phyloP scores from a whole-genome alignment of 768 basidiomycete genomes.

The Terana coerulea region DNA sequence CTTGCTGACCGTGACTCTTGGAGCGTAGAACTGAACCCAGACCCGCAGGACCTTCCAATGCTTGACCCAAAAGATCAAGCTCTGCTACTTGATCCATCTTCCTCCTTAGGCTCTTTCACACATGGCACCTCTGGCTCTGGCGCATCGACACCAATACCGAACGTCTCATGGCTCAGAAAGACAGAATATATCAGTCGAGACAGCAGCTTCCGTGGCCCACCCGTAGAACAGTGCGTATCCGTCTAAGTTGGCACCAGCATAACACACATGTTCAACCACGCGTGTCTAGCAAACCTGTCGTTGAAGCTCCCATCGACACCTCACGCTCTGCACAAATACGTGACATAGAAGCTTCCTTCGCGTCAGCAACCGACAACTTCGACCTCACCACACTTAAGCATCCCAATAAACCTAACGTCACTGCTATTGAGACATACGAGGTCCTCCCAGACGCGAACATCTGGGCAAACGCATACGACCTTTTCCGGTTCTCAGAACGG shows the following conservation, averaged over 20 bases:
- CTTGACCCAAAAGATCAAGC: slow-evolving; percentile 76
- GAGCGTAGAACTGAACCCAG: slow-evolving; percentile 58
- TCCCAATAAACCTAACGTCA: slow-evolving; percentile 73
- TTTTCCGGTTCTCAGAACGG: slow-evolving; percentile 82
- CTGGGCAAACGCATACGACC: slow-evolving; percentile 87
- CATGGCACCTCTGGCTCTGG: slow-evolving; percentile 33
- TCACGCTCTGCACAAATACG: slow-evolving; percentile 71
- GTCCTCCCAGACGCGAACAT: slow-evolving; percentile 81
- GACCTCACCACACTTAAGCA: slow-evolving; percentile 61
- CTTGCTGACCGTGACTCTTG: neutral
- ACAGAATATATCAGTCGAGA: slow-evolving; percentile 83
- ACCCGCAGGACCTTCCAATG: slow-evolving; percentile 48
- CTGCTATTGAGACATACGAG: slow-evolving; percentile 78
- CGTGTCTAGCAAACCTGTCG: slow-evolving; percentile 43
- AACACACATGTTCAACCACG: neutral
- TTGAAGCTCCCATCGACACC: slow-evolving; percentile 53
- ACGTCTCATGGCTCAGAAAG: slow-evolving; percentile 90
- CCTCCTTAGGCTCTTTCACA: slow-evolving; percentile 38
- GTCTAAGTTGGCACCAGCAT: neutral
- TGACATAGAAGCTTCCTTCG: slow-evolving; percentile 77
- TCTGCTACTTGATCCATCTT: slow-evolving; percentile 65
- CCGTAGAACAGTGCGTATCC: slow-evolving; percentile 53
- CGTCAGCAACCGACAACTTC: slow-evolving; percentile 52
- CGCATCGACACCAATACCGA: slow-evolving; percentile 42
- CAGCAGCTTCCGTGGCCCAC: slow-evolving; percentile 40